Evolutionary conservation across 1,139 yeast species (phyloP), one percentile per base, ranked within the genome.

Genomic region (Geotrichum europaeum): DNA sequence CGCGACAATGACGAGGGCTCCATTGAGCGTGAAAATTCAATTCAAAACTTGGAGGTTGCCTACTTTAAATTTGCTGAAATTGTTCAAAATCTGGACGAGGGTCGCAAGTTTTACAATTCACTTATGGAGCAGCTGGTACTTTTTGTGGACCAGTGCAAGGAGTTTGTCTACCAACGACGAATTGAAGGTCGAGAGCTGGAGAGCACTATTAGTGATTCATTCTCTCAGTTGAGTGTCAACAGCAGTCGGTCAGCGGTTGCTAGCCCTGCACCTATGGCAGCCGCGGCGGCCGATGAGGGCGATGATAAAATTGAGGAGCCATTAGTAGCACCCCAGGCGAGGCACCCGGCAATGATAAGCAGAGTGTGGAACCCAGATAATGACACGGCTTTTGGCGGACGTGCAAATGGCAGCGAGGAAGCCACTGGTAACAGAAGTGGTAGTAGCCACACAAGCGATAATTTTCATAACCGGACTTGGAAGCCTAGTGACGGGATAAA

Each of bases 51-150:
- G 32, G 89, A 86, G 62, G 72, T 76, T 2, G 84, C 82, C 0
- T 84, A 79, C 67, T 72, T 78, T 36, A 80, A 81, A 62, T 88
- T 78, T 67, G 71, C 78, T 51, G 90, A 85, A 66, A 75, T 89
- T 7, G 72, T 80, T 24, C 75, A 79, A 20, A 87, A 89, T 67
- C 71, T 90, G 50, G 80, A 81, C 49, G 89, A 87, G 66, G 97
- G 96, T 0, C 70, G 83, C 0, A 79, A 79, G 60, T 91, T 90
- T 70, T 91, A 91, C 73, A 79, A 79, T 57, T 87, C 85, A 60
- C 82, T 89, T 63, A 75, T 82, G 36, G 75, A 73, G 1, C 83
- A 83, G 62, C 79, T 84, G 1, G 75, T 77, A 45, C 76, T 68
- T 2, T 80, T 86, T 18, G 72, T 81, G 25, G 72, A 73, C 7